These are phyloP conservation scores for Tetracladium maxilliforme DNA, from an alignment of 2,329 filamentous ascomycete species.

Conservation along the genomic window DNA sequence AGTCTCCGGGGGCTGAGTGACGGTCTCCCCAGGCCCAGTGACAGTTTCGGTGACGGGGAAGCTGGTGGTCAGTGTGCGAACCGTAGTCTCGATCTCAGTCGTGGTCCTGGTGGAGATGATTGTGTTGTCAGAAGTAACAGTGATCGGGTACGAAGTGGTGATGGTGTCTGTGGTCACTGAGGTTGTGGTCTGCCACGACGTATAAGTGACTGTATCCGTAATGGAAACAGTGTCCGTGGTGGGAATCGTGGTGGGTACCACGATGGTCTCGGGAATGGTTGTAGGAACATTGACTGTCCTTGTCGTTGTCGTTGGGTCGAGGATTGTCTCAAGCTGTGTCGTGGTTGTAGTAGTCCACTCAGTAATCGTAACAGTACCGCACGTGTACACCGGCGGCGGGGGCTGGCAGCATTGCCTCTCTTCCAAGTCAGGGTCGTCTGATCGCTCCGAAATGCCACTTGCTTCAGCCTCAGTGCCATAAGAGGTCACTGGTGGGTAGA, in stretches of 20 bases:
- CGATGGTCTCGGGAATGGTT: not conserved
- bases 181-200: too few species aligned
- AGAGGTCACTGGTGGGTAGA: not conserved
- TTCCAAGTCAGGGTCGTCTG: too few species aligned
- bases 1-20: constrained; percentile 6
- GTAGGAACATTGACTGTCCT: constrained; percentile 1
- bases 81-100: not conserved
- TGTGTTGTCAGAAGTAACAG: constrained; percentile 2
- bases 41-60: constrained; percentile 2
- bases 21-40: constrained; percentile 5
- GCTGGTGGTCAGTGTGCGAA: constrained; percentile 2
- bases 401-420: too few species aligned
- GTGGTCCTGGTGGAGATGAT: constrained; percentile 3
- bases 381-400: too few species aligned
- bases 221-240: constrained; percentile 2
- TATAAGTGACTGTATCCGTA: constrained; percentile 1
- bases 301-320: constrained; percentile 1
- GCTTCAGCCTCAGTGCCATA: not conserved
- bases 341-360: not conserved
- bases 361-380: not conserved
- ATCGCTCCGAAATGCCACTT: not conserved
- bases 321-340: constrained; percentile 1
- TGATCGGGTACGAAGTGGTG: constrained; percentile 4
- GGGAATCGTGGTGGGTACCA: constrained; percentile 1
- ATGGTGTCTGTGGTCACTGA: too few species aligned